A percentile compares a stretch with the other conserved stretches of the same genome.
phyloP scores from a whole-genome alignment of 345 rosid species.

The Toxicodendron radicans region DNA sequence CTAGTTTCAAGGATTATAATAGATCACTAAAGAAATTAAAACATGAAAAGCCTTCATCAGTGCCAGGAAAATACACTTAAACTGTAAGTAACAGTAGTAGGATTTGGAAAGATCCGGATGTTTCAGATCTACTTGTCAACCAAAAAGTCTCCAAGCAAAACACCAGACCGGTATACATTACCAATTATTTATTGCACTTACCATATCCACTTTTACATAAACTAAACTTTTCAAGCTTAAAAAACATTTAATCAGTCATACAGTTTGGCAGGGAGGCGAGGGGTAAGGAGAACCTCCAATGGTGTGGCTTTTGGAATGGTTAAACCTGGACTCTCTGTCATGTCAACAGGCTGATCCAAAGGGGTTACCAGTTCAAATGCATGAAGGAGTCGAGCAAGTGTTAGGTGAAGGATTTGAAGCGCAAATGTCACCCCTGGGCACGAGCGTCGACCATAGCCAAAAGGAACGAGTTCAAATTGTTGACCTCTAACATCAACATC shows the following conservation, averaged over 20 bases:
- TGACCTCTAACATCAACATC: constrained; percentile 44
- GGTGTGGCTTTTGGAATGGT: constrained; percentile 49
- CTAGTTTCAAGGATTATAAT: neutral
- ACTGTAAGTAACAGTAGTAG: no score
- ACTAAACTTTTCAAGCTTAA: neutral
- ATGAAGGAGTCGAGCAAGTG: constrained; percentile 46
- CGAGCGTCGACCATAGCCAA: constrained; percentile 54
- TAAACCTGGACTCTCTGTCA: constrained; percentile 43
- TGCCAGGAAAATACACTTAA: no score
- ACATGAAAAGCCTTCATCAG: no score
- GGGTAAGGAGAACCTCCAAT: constrained; percentile 39
- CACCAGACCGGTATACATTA: neutral
- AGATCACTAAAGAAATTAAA: no score
- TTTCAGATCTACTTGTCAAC: constrained; percentile 1
- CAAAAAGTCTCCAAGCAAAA: neutral
- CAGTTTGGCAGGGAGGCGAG: constrained; percentile 32
- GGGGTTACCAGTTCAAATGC: constrained; percentile 36
- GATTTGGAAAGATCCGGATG: no score
- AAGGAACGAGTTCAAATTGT: constrained; percentile 47
- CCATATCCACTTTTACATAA: neutral
- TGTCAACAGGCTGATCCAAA: constrained; percentile 27
- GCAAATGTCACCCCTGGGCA: constrained; percentile 51
- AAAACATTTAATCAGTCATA: constrained; percentile 4
- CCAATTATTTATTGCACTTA: neutral
- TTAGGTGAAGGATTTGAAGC: constrained; percentile 34